Evolutionary conservation across 139 green algal genomes (phyloP).

Genomic region (Monoraphidium neglectum): DNA sequence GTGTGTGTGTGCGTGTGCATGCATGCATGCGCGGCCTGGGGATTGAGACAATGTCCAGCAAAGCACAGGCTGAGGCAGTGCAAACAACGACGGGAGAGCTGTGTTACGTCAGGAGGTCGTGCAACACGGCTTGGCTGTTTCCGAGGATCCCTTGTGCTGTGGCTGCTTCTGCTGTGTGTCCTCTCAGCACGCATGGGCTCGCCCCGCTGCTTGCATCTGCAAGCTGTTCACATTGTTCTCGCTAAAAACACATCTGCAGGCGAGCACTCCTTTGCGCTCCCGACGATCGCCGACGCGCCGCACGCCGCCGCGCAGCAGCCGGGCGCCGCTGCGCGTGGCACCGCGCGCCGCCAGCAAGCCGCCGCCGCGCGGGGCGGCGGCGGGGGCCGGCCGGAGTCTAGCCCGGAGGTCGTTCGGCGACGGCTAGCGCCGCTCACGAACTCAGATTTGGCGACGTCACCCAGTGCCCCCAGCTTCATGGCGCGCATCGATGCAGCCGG

Average conservation of each 20-base stretch:
- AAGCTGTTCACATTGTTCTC: neutral
- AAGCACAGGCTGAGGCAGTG: too few species aligned
- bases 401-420: neutral
- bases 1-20: neutral
- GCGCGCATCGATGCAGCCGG: too few species aligned
- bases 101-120: neutral
- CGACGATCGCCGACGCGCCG: neutral
- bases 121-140: neutral
- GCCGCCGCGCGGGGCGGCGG: neutral
- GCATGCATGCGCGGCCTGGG: neutral
- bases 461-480: too few species aligned
- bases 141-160: neutral
- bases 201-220: neutral
- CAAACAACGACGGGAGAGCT: neutral
- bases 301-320: neutral
- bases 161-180: neutral
- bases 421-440: neutral
- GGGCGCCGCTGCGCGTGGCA: neutral
- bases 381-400: neutral
- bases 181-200: neutral
- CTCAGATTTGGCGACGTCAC: neutral
- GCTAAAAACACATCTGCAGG: neutral
- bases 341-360: neutral
- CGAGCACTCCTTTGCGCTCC: constrained; percentile 19
- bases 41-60: too few species aligned